Evolutionary conservation across 2,329 filamentous ascomycete genomes (phyloP).

Genomic region (Pseudogymnoascus sp.): DNA sequence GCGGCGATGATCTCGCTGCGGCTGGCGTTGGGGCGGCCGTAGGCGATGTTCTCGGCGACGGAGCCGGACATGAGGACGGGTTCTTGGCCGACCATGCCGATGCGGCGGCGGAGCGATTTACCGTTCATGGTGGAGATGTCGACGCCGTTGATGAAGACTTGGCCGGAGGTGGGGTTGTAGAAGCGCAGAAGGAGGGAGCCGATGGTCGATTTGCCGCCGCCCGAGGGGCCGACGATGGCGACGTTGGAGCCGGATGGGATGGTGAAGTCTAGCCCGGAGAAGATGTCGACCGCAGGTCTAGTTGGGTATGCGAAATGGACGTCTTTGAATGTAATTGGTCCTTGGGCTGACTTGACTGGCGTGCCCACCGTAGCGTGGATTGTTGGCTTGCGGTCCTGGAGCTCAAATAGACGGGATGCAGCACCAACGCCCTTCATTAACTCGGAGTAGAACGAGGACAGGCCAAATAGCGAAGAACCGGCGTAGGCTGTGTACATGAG

Average conservation of each 20-base stretch:
- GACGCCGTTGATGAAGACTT: conserved; percentile 73
- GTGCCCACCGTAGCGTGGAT: conserved; percentile 80
- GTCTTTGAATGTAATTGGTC: conserved; percentile 78
- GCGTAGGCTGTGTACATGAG: conserved; percentile 95
- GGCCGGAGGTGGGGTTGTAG: conserved; percentile 72
- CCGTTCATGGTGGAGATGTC: conserved; percentile 84
- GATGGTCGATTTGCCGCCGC: conserved; percentile 93
- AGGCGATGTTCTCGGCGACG: conserved; percentile 83
- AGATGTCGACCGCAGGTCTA: conserved; percentile 82
- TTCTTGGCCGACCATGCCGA: conserved; percentile 92
- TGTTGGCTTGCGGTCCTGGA: conserved; percentile 80
- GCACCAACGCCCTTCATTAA: conserved; percentile 98
- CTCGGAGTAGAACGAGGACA: conserved; percentile 95
- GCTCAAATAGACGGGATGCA: conserved; percentile 89
- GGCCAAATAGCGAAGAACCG: conserved; percentile 79
- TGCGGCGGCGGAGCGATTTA: conserved; percentile 83
- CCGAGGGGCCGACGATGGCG: conserved; percentile 91
- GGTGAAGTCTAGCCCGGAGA: conserved; percentile 78
- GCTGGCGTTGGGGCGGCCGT: conserved; percentile 73
- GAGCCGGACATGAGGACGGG: conserved; percentile 85
- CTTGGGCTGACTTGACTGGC: conserved; percentile 74
- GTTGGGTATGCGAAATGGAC: conserved; percentile 91
- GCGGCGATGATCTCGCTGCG: conserved; percentile 76
- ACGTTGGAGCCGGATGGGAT: conserved; percentile 92
- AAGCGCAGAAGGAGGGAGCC: conserved; percentile 86